phyloP scores from a whole-genome alignment of 768 basidiomycete genomes.

The Hericium alpestre region DNA sequence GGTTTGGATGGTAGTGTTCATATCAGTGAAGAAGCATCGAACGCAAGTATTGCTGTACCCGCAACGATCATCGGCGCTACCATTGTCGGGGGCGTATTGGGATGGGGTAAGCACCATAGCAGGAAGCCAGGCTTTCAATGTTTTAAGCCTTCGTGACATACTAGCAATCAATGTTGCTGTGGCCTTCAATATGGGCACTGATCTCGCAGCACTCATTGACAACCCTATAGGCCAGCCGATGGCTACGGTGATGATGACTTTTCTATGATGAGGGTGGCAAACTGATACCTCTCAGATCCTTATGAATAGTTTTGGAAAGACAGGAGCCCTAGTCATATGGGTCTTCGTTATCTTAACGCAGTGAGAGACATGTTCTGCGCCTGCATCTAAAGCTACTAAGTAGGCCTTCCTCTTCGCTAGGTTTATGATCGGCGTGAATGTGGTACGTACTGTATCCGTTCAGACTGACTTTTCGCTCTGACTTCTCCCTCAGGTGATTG shows the following conservation, averaged over 20 bases:
- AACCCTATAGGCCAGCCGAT: conserved; percentile 23
- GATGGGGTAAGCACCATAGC: conserved; percentile 35
- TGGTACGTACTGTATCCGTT: background rate
- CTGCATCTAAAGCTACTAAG: background rate
- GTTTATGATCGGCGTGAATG: conserved; percentile 6
- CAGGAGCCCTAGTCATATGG: conserved; percentile 23
- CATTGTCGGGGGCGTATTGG: conserved; percentile 38
- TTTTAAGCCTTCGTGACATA: background rate
- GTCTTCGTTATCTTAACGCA: conserved; percentile 20
- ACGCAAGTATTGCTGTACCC: conserved; percentile 51
- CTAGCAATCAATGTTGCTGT: conserved; percentile 15
- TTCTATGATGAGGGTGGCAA: too few species aligned
- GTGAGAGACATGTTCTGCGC: conserved; percentile 1
- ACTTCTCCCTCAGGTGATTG: background rate
- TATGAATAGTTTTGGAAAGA: conserved; percentile 18
- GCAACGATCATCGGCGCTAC: conserved; percentile 48
- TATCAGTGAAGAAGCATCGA: conserved; percentile 52
- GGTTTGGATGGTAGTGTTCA: conserved; percentile 43
- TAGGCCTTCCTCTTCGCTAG: background rate
- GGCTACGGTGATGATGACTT: conserved; percentile 10
- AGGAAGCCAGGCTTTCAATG: background rate
- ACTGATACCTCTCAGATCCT: conserved; percentile 2
- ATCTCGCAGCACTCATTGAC: conserved; percentile 27
- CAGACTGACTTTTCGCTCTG: background rate
- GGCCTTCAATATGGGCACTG: conserved; percentile 26